Evolutionary conservation across 2,329 filamentous ascomycete species (phyloP).

Genomic region (Sclerotinia sclerotiorum): DNA sequence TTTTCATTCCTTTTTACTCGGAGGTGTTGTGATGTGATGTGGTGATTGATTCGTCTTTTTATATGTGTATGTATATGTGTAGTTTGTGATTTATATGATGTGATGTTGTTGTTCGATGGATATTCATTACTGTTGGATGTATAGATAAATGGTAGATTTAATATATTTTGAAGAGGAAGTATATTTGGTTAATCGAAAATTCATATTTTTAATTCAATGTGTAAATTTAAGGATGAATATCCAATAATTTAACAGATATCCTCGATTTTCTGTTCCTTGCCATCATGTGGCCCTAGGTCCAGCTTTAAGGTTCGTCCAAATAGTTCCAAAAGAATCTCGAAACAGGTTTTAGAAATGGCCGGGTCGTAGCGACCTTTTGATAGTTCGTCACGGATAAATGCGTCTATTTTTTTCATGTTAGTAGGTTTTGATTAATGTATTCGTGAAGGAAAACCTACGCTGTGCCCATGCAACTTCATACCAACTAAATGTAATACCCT

Average conservation of each 20-base stretch:
- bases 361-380: constrained; percentile 94
- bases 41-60: too few relatives aligned
- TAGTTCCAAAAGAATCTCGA: constrained; percentile 84
- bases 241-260: constrained; percentile 62
- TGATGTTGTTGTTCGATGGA: too few relatives aligned
- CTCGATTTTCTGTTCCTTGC: constrained; percentile 61
- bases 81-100: too few relatives aligned
- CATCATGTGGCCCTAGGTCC: constrained; percentile 71
- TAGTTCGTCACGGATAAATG: constrained; percentile 89
- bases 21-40: too few relatives aligned
- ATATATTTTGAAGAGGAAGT: too few relatives aligned
- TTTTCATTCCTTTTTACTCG: too few relatives aligned
- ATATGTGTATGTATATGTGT: too few relatives aligned
- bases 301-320: constrained; percentile 77
- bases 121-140: too few relatives aligned
- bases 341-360: constrained; percentile 81
- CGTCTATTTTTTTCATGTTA: constrained; percentile 49
- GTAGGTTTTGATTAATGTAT: background rate
- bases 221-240: background rate
- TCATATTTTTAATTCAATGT: background rate
- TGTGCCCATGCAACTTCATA: constrained; percentile 93
- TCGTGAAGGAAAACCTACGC: constrained; percentile 50
- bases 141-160: too few relatives aligned
- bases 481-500: constrained; percentile 72
- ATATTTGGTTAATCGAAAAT: background rate